Percentiles rank a stretch among this genome's conserved stretches.
Conservation (phyloP, 148 eudicot species). For the Camellia japonica region DNA sequence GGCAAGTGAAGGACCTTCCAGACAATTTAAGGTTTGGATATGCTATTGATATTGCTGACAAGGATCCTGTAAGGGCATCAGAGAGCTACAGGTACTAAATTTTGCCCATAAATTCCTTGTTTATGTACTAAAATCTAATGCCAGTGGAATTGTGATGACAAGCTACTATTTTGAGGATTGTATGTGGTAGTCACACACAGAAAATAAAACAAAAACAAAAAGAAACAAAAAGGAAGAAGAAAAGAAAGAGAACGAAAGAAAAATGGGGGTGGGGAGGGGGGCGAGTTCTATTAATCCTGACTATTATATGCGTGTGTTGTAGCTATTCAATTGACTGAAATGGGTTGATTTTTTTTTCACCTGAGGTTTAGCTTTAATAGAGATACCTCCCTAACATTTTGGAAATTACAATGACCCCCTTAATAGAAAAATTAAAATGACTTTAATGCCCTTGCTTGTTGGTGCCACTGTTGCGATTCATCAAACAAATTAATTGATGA, state of each 20-base stretch:
- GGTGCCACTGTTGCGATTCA: too few relatives aligned
- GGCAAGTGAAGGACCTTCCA: conserved; percentile 99
- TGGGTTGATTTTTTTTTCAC: not conserved
- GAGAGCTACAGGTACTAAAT: conserved; percentile 68
- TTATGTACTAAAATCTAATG: not conserved
- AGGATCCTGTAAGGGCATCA: conserved; percentile 66
- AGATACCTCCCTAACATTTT: too few relatives aligned
- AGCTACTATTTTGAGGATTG: not conserved
- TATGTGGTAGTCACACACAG: not conserved
- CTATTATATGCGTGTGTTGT: not conserved
- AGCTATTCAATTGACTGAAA: not conserved
- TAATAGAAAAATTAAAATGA: too few relatives aligned
- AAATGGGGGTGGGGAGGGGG: not conserved
- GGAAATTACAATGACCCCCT: too few relatives aligned
- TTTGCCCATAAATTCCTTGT: not conserved
- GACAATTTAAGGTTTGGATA: conserved; percentile 82
- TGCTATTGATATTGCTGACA: conserved; percentile 92
- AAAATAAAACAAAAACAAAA: not conserved
- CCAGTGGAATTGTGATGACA: not conserved
- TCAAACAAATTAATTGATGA: too few relatives aligned
- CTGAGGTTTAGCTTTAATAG: too few relatives aligned
- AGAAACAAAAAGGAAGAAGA: too few relatives aligned
- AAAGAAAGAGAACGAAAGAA: not conserved
- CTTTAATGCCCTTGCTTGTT: too few relatives aligned
- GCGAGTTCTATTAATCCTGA: not conserved